These are phyloP conservation scores for Entomortierella chlamydospora DNA, from an alignment of 192 early-diverging fungal genomes.

Conservation along the genomic window DNA sequence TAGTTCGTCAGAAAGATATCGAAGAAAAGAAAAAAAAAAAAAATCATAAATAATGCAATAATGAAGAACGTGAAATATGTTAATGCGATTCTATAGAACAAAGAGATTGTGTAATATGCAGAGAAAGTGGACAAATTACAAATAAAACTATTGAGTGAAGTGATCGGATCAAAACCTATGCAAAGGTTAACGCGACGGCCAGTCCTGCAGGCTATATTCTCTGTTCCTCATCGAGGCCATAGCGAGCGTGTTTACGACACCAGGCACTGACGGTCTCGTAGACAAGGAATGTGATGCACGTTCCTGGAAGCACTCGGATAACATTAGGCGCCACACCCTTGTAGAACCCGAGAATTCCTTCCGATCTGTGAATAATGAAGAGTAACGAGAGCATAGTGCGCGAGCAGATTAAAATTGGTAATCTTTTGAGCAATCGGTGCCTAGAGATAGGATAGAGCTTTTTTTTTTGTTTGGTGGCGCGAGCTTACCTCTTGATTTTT, in stretches of 20 bases:
- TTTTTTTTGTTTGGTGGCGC: background rate
- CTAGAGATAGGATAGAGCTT: too few species aligned
- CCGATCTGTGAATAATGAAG: conserved; percentile 56
- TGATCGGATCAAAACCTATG: background rate
- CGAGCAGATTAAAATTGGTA: background rate
- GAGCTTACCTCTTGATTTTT: conserved; percentile 69
- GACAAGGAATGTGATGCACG: conserved; percentile 95
- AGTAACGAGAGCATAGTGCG: too few species aligned
- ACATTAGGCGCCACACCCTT: conserved; percentile 92
- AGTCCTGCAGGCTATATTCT: too few species aligned
- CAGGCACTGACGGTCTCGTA: conserved; percentile 83
- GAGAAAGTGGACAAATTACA: background rate
- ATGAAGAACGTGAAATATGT: background rate
- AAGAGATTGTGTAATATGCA: background rate
- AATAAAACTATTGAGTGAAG: background rate
- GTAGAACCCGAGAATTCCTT: conserved; percentile 88
- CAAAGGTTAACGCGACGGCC: too few species aligned
- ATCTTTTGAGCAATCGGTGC: background rate
- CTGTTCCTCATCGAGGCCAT: conserved; percentile 42
- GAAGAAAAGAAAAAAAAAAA: too few species aligned
- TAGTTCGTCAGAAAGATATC: background rate
- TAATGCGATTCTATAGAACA: conserved; percentile 1
- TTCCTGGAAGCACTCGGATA: conserved; percentile 91
- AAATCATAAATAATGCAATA: background rate
- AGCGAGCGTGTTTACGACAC: conserved; percentile 67